Conservation (phyloP, 2,329 filamentous ascomycete species). For the Trichoderma cornu-damae region DNA sequence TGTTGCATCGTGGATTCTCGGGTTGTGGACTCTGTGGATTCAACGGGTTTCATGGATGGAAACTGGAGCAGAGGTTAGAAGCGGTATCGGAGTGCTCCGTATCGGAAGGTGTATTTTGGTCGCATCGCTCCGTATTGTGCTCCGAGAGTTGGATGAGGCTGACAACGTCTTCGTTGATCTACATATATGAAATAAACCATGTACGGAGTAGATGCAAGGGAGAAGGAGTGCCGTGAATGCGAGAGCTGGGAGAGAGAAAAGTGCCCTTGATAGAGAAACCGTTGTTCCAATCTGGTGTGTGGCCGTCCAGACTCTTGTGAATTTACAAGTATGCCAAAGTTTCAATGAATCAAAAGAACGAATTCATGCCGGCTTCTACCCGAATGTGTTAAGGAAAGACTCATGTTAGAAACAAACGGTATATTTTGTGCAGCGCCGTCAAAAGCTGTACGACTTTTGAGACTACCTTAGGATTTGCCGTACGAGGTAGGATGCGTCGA, state of each 20-base stretch:
- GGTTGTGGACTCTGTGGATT: background rate
- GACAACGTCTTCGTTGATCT: too few relatives aligned
- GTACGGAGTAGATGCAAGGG: too few relatives aligned
- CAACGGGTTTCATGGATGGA: background rate
- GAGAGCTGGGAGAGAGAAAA: background rate
- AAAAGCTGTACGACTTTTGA: background rate
- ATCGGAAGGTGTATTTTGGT: background rate
- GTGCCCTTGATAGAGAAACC: too few relatives aligned
- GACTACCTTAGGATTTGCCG: background rate
- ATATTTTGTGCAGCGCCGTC: background rate
- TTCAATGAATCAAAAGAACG: too few relatives aligned
- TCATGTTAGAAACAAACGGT: too few relatives aligned
- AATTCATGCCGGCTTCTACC: too few relatives aligned
- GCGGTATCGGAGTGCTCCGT: constrained; percentile 11
- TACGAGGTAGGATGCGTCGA: background rate
- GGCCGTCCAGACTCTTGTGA: too few relatives aligned
- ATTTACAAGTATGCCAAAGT: too few relatives aligned
- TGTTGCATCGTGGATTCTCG: background rate
- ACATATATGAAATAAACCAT: too few relatives aligned
- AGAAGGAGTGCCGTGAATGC: background rate
- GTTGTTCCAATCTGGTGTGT: too few relatives aligned
- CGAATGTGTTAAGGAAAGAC: too few relatives aligned
- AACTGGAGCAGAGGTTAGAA: background rate
- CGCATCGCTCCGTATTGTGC: background rate
- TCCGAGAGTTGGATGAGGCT: background rate